These are phyloP conservation scores for Fusarium buharicum DNA, from an alignment of 2,329 filamentous ascomycete genomes.

Conservation along the genomic window DNA sequence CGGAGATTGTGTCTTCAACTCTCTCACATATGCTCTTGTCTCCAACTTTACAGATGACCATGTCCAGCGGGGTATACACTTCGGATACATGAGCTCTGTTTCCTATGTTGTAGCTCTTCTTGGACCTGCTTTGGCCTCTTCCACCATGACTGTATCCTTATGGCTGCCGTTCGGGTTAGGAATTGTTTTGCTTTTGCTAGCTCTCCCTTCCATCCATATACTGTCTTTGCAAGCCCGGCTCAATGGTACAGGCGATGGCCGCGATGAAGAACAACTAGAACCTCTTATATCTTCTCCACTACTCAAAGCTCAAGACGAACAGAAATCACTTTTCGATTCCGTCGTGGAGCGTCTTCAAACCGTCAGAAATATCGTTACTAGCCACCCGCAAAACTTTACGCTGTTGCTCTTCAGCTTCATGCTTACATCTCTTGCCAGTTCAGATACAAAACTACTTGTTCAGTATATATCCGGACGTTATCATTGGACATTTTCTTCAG, in stretches of 20 bases:
- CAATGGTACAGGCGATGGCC: neutral
- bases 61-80: conserved; percentile 59
- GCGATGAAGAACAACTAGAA: conserved; percentile 49
- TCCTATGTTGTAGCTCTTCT: conserved; percentile 59
- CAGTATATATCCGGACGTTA: conserved; percentile 64
- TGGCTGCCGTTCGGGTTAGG: conserved; percentile 56
- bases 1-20: conserved; percentile 63
- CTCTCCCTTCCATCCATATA: conserved; percentile 26
- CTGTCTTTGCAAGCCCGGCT: conserved; percentile 10
- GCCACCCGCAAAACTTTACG: conserved; percentile 55
- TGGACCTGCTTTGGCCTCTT: conserved; percentile 59
- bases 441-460: conserved; percentile 61
- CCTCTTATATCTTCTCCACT: conserved; percentile 54
- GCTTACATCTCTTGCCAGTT: conserved; percentile 60
- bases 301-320: conserved; percentile 50
- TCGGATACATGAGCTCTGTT: conserved; percentile 62
- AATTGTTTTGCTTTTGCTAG: conserved; percentile 27
- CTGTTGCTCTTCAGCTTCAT: conserved; percentile 58
- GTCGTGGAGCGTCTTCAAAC: conserved; percentile 37
- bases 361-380: conserved; percentile 50
- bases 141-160: conserved; percentile 56
- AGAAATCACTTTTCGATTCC: conserved; percentile 30
- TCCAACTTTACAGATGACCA: conserved; percentile 57
- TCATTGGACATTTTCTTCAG: conserved; percentile 57
- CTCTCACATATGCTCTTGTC: conserved; percentile 59